Evolutionary conservation across 192 early-diverging fungal genomes (phyloP).

Genomic region (Phycomyces nitens): DNA sequence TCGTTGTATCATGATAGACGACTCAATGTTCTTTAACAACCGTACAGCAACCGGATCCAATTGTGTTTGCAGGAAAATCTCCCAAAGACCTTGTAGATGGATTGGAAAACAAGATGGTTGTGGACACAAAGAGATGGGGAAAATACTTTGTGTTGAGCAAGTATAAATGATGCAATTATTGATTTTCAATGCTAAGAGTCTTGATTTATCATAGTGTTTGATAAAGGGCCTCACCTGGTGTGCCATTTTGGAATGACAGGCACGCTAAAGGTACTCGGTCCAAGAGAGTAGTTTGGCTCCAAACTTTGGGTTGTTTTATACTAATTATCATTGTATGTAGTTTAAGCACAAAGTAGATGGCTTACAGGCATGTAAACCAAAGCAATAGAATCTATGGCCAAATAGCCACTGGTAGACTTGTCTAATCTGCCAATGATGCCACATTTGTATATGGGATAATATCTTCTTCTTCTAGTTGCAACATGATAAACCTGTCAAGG

Average conservation of each 20-base stretch:
- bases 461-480: conserved; percentile 3
- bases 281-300: no score
- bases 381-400: no score
- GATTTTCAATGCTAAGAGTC: not conserved
- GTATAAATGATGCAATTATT: not conserved
- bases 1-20: no score
- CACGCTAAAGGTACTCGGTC: conserved; percentile 32
- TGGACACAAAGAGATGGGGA: conserved; percentile 66
- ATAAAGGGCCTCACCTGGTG: conserved; percentile 44
- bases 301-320: no score
- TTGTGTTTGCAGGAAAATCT: conserved; percentile 43
- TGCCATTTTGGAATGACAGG: conserved; percentile 80
- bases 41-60: conserved; percentile 42
- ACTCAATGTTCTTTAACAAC: no score
- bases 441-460: conserved; percentile 12
- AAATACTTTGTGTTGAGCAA: conserved; percentile 67
- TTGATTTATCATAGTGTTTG: conserved; percentile 42
- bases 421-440: no score
- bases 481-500: not conserved
- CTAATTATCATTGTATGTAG: no score
- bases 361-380: no score
- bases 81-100: conserved; percentile 29
- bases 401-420: no score
- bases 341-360: conserved; percentile 25
- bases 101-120: conserved; percentile 48